A percentile compares a stretch with the other conserved stretches of the same genome.
Evolutionary conservation across 208 protist genomes (phyloP).

Genomic region (Angomonas deanei): DNA sequence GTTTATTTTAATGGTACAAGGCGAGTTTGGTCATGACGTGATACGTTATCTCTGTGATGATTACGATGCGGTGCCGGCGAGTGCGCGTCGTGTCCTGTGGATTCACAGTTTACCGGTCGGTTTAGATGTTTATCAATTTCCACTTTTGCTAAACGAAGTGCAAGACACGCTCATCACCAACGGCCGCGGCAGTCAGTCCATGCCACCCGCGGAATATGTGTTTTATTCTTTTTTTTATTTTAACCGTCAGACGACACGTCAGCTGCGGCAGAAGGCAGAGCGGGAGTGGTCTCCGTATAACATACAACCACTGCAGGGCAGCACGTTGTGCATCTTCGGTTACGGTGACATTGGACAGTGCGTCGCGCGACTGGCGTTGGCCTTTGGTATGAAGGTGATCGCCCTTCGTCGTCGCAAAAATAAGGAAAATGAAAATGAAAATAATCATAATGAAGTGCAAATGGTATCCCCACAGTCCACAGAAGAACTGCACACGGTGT

Average conservation of each 20-base stretch:
- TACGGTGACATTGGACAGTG: slow-evolving; percentile 55
- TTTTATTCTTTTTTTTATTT: slow-evolving; percentile 59
- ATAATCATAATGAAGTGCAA: not conserved
- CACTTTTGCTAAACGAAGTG: slow-evolving; percentile 16
- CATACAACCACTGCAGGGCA: slow-evolving; percentile 25
- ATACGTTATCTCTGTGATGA: slow-evolving; percentile 28
- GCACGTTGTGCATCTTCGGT: slow-evolving; percentile 48
- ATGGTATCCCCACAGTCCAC: not conserved
- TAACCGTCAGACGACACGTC: slow-evolving; percentile 37
- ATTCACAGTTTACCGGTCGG: slow-evolving; percentile 45
- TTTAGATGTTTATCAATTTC: slow-evolving; percentile 29
- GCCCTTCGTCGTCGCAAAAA: slow-evolving; percentile 18
- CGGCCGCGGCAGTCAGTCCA: slow-evolving; percentile 22
- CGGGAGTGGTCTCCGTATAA: slow-evolving; percentile 37
- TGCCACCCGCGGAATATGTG: slow-evolving; percentile 46
- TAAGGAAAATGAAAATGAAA: not conserved
- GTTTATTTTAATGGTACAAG: slow-evolving; percentile 22
- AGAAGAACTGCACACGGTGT: slow-evolving; percentile 18
- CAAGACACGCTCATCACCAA: slow-evolving; percentile 30
- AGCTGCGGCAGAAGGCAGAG: slow-evolving; percentile 21
- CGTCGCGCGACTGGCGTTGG: slow-evolving; percentile 9
- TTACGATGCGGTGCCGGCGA: slow-evolving; percentile 10
- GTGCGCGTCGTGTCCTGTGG: slow-evolving; percentile 33
- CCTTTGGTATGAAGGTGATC: slow-evolving; percentile 33
- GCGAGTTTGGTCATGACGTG: slow-evolving; percentile 12